Base-by-base conservation (phyloP, 257 asterid genomes). In the Capsicum baccatum region DNA sequence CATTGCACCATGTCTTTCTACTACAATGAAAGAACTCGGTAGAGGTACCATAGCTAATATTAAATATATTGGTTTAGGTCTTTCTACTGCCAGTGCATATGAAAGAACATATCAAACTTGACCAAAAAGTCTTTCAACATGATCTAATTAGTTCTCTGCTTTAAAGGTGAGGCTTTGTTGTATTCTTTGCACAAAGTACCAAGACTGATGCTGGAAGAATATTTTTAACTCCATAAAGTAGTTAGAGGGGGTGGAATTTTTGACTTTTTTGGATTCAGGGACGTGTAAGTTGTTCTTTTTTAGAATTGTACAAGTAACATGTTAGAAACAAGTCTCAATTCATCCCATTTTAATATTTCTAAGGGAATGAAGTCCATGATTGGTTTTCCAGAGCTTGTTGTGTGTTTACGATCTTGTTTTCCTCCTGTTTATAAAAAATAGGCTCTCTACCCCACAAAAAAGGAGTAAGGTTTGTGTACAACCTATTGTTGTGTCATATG, bases 31-130 rank as follows among this genome's bases (percentile, higher is more conserved):
- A 87, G 86, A 95, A 79, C 70, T 89, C 39, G 90, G 86, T 60
- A 91, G 98, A 85, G 98, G 99, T n/a, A 87, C 73, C n/a, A 59
- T 90, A 39, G 94, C 94, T 16, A 94, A 92, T 84, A 88, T 96
- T 84, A 96, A 96, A 85, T 93, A 96, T 26, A 88, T 83, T 0
- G 98, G 99, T 3, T 97, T 97, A 15, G 93, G 91, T 79, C 95
- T 98, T 17, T 94, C 99, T 79, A 98, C 99, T 0, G 97, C 99
- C 79, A 92, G 98, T 5, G 98, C 99, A 96, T 85, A 39, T 44
- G 19, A 93, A 93, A 88, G 98, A 96, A 87, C 98, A 93, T 63
- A 89, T 87, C 0, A 95, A 87, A 47, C 88, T 96, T 8, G 89
- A 94, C 67, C 94, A 92, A 85, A 92, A 89, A 86, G 97, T 97